A percentile compares a stretch with the other conserved stretches of the same genome.
Conservation (phyloP, 345 rosid species). For the Mallotus nudiflorus region DNA sequence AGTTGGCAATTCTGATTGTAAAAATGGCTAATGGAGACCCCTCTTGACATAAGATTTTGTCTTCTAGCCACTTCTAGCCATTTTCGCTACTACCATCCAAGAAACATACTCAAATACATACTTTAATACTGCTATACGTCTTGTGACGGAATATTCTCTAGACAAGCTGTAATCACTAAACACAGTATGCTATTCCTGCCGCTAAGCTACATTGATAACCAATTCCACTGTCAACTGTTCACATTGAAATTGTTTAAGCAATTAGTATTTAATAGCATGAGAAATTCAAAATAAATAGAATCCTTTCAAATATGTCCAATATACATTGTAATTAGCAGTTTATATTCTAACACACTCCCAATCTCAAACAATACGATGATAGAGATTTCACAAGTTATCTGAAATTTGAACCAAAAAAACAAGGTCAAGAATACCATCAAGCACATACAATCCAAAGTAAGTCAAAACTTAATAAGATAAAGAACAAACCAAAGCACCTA, state of each 20-base stretch:
- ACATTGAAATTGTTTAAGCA: background rate
- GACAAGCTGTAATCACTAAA: background rate
- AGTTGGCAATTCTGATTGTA: no score
- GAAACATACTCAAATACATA: no score
- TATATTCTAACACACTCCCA: background rate
- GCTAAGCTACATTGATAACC: background rate
- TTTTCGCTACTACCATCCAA: background rate
- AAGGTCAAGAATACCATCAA: background rate
- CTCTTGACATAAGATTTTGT: background rate
- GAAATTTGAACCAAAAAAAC: background rate
- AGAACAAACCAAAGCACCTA: background rate
- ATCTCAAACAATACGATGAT: background rate
- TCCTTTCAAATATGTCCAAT: background rate
- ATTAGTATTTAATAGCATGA: background rate
- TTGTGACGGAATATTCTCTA: background rate
- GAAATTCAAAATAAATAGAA: background rate
- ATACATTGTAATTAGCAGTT: no score
- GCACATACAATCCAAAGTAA: background rate
- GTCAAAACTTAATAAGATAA: background rate
- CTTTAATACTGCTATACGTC: background rate
- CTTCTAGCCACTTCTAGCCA: background rate
- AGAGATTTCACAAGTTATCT: background rate
- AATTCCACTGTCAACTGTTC: background rate
- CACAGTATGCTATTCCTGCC: background rate
- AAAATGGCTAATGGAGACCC: background rate